Evolutionary conservation across 2,329 filamentous ascomycete species (phyloP).

Genomic region (Chaetoscypha palmicola): DNA sequence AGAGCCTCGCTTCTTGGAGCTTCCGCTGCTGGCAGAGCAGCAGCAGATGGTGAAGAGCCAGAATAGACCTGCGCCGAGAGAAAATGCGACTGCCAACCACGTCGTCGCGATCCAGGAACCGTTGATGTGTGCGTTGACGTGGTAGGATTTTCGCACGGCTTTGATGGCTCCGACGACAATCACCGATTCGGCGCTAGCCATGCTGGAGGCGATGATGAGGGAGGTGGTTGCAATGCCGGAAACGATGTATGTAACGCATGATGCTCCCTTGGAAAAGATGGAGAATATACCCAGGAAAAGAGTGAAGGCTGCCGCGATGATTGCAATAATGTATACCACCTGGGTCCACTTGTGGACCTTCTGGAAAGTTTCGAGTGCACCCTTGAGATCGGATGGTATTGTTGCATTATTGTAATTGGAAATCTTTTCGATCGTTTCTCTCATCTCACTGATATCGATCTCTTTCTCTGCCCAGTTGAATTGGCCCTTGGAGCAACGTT

Average conservation of each 20-base stretch:
- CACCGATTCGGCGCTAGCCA: constrained; percentile 67
- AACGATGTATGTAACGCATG: constrained; percentile 74
- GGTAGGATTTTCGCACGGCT: constrained; percentile 60
- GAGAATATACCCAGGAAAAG: constrained; percentile 75
- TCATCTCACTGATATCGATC: constrained; percentile 58
- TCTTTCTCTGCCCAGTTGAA: constrained; percentile 72
- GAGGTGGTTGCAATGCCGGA: constrained; percentile 52
- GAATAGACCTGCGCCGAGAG: constrained; percentile 71
- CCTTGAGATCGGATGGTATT: constrained; percentile 53
- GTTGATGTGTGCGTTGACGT: constrained; percentile 61
- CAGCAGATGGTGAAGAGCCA: constrained; percentile 91
- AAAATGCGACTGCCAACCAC: constrained; percentile 77
- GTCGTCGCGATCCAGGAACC: constrained; percentile 61
- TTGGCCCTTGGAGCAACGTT: constrained; percentile 62
- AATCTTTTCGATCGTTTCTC: constrained; percentile 39
- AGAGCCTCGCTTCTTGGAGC: constrained; percentile 9
- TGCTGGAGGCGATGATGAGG: constrained; percentile 57
- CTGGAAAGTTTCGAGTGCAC: constrained; percentile 65
- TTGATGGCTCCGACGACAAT: constrained; percentile 65
- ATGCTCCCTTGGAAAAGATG: constrained; percentile 74
- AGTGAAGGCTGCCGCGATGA: constrained; percentile 62
- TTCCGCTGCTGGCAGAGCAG: constrained; percentile 43
- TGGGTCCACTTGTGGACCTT: constrained; percentile 75
- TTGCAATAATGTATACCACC: constrained; percentile 68
- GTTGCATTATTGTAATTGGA: constrained; percentile 47